These are phyloP conservation scores for Solanum gandarillasii DNA, from an alignment of 257 asterid species.

Conservation along the genomic window DNA sequence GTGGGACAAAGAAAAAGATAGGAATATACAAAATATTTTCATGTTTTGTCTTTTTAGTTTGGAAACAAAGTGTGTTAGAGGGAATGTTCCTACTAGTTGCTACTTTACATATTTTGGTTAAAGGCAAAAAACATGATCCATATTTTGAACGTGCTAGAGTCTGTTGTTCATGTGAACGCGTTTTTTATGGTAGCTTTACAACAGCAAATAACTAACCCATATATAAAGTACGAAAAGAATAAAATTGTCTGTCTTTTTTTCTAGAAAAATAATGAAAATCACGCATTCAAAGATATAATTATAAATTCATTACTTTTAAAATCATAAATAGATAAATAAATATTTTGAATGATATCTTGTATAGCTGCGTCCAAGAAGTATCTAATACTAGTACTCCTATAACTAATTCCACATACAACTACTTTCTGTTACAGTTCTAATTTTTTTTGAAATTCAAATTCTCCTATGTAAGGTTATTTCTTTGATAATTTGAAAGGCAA, in stretches of 20 bases:
- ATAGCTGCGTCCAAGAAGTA: background rate
- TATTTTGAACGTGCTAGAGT: conserved; percentile 14
- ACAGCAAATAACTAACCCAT: background rate
- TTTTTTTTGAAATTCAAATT: too few species aligned
- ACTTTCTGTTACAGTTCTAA: background rate
- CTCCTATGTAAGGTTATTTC: background rate
- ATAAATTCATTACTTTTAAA: background rate
- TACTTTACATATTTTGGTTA: background rate
- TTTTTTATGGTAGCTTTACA: background rate
- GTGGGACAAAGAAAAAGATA: background rate
- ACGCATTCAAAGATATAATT: background rate
- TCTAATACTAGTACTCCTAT: background rate
- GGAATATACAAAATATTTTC: background rate
- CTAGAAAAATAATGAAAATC: background rate
- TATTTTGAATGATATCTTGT: background rate
- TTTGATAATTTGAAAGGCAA: background rate
- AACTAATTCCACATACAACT: background rate
- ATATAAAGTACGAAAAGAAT: background rate
- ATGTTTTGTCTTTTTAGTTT: background rate
- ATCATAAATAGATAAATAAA: background rate
- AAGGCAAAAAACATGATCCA: background rate
- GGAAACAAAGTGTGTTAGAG: background rate
- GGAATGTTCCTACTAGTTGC: background rate
- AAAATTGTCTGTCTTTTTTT: background rate
- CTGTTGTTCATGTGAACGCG: background rate